These are phyloP conservation scores for Ophiorrhiza pumila DNA, from an alignment of 257 asterid genomes.

Conservation along the genomic window DNA sequence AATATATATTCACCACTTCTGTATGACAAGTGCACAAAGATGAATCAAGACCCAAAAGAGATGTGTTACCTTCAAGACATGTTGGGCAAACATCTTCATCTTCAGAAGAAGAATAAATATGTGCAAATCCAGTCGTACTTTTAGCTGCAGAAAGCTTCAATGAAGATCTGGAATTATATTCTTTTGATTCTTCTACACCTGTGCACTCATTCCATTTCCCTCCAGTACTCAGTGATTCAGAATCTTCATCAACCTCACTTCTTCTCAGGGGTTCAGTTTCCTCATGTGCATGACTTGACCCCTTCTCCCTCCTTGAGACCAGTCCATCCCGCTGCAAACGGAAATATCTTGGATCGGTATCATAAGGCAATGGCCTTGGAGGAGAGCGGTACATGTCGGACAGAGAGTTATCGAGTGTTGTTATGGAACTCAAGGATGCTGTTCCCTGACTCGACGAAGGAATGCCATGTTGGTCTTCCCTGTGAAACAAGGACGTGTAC, in stretches of 20 bases:
- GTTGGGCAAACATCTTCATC: slow-evolving; percentile 98
- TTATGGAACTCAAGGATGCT: slow-evolving; percentile 50
- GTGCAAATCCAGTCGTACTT: slow-evolving; percentile 50
- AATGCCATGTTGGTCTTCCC: slow-evolving; percentile 60
- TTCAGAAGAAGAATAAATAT: slow-evolving; percentile 62
- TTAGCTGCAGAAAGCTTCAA: slow-evolving; percentile 47
- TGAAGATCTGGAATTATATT: slow-evolving; percentile 48
- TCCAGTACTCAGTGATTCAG: slow-evolving; percentile 46
- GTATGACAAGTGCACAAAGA: not conserved
- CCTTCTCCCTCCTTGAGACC: slow-evolving; percentile 77
- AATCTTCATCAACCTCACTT: slow-evolving; percentile 57
- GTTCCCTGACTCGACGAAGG: slow-evolving; percentile 54
- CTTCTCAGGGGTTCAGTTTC: slow-evolving; percentile 77
- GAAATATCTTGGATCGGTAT: slow-evolving; percentile 69
- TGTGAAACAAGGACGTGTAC: slow-evolving; percentile 66
- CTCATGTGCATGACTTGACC: slow-evolving; percentile 69
- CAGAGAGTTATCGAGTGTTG: slow-evolving; percentile 67
- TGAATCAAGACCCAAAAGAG: not conserved
- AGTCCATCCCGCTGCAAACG: slow-evolving; percentile 69
- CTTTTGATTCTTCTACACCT: slow-evolving; percentile 56
- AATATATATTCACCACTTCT: not conserved
- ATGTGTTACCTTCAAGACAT: slow-evolving; percentile 78
- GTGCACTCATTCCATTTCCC: slow-evolving; percentile 59
- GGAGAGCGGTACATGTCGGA: slow-evolving; percentile 82
- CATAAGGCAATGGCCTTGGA: slow-evolving; percentile 94